Base-by-base conservation (phyloP, 2,329 filamentous ascomycete genomes). In the Leptosphaerulina australis region DNA sequence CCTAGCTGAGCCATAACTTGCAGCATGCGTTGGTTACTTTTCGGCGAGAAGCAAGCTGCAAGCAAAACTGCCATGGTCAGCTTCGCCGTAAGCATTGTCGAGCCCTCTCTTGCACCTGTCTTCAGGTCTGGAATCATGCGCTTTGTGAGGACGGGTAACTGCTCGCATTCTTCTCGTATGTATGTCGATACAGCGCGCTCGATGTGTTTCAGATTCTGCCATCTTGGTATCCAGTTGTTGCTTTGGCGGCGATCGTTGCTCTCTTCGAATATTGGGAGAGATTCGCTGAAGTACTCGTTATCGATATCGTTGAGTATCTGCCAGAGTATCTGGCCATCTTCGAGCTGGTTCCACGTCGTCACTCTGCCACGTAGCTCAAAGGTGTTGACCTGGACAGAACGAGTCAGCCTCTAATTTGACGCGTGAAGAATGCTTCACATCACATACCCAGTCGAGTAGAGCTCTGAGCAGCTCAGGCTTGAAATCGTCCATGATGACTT, bases 161-260 rank as follows among this genome's bases (percentile, higher is more conserved):
- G 67, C 47, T 66, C 67, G 63, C 72, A 72, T 53, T 74, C 73
- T 50, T 80, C 78, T 14, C 77, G 71, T 44, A 80, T 76, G 64
- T 79, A 81, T 20, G 76, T 73, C 20, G 76, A 75, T 44, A 79
- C 71, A 58, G 75, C 69, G 30, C 76, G 75, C 60, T 79, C 76
- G 56, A 80, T 73, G 55, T 79, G 74, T 63, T 80, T 80, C 50
- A 80, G 62, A 56, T 80, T 80, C 71, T 80, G 78, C 78, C 78
- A 80, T 72, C 75, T 71, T 36, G 76, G 73, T 39, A 79, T 79
- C 78, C 78, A 81, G 54, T 78, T 77, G 56, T 76, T 74, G 5
- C 68, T 67, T n/a, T 71, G 64, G 36, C 71, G 72, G 38, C 74
- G 70, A 10, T 53, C 50, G 50, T 75, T 68, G 39, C 68, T 67